These are phyloP conservation scores for Emergomyces africanus DNA, from an alignment of 2,329 filamentous ascomycete species.

Conservation along the genomic window DNA sequence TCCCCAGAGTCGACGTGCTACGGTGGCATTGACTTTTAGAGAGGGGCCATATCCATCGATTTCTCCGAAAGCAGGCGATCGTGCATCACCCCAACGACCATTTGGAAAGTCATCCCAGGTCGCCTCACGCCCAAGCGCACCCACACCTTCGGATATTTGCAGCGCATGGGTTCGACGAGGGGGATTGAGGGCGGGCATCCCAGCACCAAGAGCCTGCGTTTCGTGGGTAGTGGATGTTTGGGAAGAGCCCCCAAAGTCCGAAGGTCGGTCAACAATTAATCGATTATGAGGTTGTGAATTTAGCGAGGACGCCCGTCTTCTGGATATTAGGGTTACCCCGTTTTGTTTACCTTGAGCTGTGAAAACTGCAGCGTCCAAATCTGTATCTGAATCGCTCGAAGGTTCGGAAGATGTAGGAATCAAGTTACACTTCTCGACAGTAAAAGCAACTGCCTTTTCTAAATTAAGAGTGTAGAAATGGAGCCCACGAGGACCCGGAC, in stretches of 20 bases:
- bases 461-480: conserved; percentile 97
- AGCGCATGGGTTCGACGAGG: conserved; percentile 74
- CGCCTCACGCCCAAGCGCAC: conserved; percentile 76
- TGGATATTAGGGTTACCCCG: conserved; percentile 21
- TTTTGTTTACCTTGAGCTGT: conserved; percentile 15
- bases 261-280: conserved; percentile 58
- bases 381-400: conserved; percentile 32
- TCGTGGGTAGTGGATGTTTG: conserved; percentile 39
- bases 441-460: conserved; percentile 90
- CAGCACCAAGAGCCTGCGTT: conserved; percentile 63
- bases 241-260: conserved; percentile 16
- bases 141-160: conserved; percentile 88
- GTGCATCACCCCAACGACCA: conserved; percentile 84
- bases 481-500: conserved; percentile 58
- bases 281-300: conserved; percentile 80
- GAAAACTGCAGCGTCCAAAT: conserved; percentile 34
- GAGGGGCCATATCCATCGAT: conserved; percentile 98
- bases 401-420: conserved; percentile 45
- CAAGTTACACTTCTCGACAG: conserved; percentile 72
- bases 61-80: conserved; percentile 87
- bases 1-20: conserved; percentile 78
- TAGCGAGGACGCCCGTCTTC: conserved; percentile 59
- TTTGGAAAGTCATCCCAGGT: conserved; percentile 99
- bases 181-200: conserved; percentile 51
- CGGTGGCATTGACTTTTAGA: conserved; percentile 74